Evolutionary conservation across 163 green algal species (phyloP), one percentile per base, ranked within the genome.

Genomic region (Chloromonas sp.): DNA sequence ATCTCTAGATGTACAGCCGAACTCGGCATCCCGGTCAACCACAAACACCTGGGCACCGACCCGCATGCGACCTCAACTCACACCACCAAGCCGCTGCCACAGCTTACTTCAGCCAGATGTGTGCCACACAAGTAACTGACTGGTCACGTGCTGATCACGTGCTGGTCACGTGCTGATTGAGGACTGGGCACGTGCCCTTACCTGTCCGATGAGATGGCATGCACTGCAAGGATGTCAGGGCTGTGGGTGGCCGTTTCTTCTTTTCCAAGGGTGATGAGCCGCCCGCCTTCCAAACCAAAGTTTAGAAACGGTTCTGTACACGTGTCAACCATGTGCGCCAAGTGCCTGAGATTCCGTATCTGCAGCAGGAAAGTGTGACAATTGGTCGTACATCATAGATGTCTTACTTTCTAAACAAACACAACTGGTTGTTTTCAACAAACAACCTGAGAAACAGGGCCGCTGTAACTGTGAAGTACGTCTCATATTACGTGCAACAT

Each of bases 271-370:
- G 89, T 92, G 36, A 92, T 85, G 3, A 93, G 84, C 0, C 87
- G 79, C 0, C 90, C 90, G 1, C 89, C 89, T 81, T 95, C 91
- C 60, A 95, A 88, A 2, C 87, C 89, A 86, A 95, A 94, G 58
- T 91, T 92, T 78, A 95, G 87, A 85, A 93, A 94, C 61, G 87
- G 86, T 60, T 91, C 82, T 0, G 70, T 86, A 80, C 87, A 91
- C 0, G 0, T 82, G 78, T 90, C 85, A 1, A 85, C 70, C 81
- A 85, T 70, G 14, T 84, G 60, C 36, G 88, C 88, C n/a, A 94
- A 87, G 77, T 89, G 85, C 14, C 85, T 82, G 83, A 94, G 88
- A 79, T 89, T 91, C 79, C 87, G 83, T 77, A 94, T n/a, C 60
- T 87, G 81, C n/a, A 14, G 60, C 2, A 14, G 36, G 57, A 58